Percentiles rank a stretch among this genome's conserved stretches.
Conservation (phyloP, 2,329 filamentous ascomycete genomes). For the Cladorrhinum sp. region DNA sequence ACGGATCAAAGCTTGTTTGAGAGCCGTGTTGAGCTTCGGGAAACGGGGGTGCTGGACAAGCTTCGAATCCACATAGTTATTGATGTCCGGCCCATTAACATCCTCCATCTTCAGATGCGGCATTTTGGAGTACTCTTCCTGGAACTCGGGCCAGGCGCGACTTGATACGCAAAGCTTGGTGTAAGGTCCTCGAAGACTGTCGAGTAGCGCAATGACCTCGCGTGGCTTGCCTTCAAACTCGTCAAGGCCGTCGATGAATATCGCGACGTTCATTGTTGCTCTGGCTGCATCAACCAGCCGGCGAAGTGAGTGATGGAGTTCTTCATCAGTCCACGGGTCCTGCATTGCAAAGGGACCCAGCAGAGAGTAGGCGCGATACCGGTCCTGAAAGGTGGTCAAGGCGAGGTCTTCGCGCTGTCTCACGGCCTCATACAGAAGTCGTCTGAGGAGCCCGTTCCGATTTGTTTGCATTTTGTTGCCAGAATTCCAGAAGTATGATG, state of each 20-base stretch:
- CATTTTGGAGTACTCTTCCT: neutral
- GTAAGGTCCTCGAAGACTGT: neutral
- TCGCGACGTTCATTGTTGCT: neutral
- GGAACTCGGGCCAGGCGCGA: neutral
- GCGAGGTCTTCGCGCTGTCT: neutral
- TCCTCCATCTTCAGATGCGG: neutral
- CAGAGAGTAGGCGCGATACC: neutral
- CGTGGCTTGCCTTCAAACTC: neutral
- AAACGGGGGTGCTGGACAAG: neutral
- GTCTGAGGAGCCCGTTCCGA: neutral
- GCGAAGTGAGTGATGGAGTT: neutral
- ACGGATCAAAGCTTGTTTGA: neutral
- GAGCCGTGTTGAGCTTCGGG: neutral
- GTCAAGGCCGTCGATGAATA: slow-evolving; percentile 6
- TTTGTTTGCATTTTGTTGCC: neutral
- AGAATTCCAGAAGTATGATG: neutral
- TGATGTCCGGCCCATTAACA: neutral
- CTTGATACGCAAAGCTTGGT: neutral
- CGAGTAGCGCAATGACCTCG: neutral
- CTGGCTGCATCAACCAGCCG: neutral
- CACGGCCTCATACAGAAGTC: neutral
- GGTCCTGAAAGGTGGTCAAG: neutral
- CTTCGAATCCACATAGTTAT: neutral
- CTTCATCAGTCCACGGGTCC: neutral
- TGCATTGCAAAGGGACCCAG: neutral